Evolutionary conservation across 2,329 filamentous ascomycete genomes (phyloP).

Genomic region (Cercospora brassicicola): DNA sequence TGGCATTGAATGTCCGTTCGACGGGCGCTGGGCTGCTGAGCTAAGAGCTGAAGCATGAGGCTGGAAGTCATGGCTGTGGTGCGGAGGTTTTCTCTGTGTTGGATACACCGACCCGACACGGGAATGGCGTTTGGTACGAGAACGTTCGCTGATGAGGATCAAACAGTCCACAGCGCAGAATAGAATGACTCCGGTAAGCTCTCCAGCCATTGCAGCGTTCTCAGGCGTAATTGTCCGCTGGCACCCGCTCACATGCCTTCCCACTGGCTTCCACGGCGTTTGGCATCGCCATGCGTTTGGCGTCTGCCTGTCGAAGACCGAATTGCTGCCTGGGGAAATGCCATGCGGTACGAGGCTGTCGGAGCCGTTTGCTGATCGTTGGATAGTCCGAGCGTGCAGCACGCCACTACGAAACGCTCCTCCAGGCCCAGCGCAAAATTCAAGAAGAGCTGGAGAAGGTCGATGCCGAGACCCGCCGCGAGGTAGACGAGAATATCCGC

Average conservation of each 20-base stretch:
- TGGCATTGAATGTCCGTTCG: background rate
- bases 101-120: background rate
- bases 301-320: background rate
- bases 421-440: conserved; percentile 84
- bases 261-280: background rate
- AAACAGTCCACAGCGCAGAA: conserved; percentile 49
- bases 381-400: conserved; percentile 88
- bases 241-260: background rate
- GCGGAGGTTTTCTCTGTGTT: background rate
- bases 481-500: conserved; percentile 79
- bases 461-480: conserved; percentile 77
- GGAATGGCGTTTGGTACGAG: conserved; percentile 1
- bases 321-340: background rate
- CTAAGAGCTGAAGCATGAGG: background rate
- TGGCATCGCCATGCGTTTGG: background rate
- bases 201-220: background rate
- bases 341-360: background rate
- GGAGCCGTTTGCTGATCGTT: conserved; percentile 22
- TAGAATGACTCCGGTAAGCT: conserved; percentile 74
- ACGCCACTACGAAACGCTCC: conserved; percentile 84
- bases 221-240: background rate
- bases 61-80: background rate
- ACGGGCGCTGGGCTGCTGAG: background rate
- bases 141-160: conserved; percentile 1
- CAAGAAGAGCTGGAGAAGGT: conserved; percentile 90